phyloP scores from a whole-genome alignment of 2,329 filamentous ascomycete genomes.

The Orbilia javanica region DNA sequence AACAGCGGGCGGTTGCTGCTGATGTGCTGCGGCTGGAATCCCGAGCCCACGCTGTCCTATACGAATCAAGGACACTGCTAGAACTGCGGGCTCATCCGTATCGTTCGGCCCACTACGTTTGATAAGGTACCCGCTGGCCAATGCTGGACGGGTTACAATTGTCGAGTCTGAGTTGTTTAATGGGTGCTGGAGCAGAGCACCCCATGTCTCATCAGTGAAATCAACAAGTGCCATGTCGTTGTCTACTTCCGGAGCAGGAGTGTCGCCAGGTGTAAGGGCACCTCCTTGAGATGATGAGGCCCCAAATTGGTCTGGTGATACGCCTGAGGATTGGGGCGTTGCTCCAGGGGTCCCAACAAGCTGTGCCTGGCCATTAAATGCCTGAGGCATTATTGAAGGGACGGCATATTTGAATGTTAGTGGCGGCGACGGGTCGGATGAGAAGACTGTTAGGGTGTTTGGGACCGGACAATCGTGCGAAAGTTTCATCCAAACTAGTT shows the following conservation, averaged over 20 bases:
- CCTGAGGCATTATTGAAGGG: conserved; percentile 58
- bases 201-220: conserved; percentile 80
- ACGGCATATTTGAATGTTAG: conserved; percentile 58
- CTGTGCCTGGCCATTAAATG: conserved; percentile 59
- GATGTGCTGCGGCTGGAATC: conserved; percentile 66
- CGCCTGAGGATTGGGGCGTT: conserved; percentile 63
- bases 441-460: conserved; percentile 59
- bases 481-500: conserved; percentile 48
- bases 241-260: conserved; percentile 68
- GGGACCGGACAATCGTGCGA: conserved; percentile 42
- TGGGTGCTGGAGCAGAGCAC: conserved; percentile 75
- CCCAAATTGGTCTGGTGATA: conserved; percentile 72
- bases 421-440: conserved; percentile 60
- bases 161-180: conserved; percentile 70
- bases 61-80: conserved; percentile 63
- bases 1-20: conserved; percentile 64
- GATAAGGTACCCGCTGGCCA: conserved; percentile 76
- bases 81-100: conserved; percentile 73
- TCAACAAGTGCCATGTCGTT: conserved; percentile 79
- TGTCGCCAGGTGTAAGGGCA: conserved; percentile 59
- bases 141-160: conserved; percentile 71
- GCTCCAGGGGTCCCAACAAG: conserved; percentile 59
- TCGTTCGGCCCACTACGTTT: conserved; percentile 72
- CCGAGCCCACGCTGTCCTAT: conserved; percentile 25
- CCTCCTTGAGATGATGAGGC: conserved; percentile 51